phyloP scores from a whole-genome alignment of 768 basidiomycete species.

The Lactarius deliciosus region DNA sequence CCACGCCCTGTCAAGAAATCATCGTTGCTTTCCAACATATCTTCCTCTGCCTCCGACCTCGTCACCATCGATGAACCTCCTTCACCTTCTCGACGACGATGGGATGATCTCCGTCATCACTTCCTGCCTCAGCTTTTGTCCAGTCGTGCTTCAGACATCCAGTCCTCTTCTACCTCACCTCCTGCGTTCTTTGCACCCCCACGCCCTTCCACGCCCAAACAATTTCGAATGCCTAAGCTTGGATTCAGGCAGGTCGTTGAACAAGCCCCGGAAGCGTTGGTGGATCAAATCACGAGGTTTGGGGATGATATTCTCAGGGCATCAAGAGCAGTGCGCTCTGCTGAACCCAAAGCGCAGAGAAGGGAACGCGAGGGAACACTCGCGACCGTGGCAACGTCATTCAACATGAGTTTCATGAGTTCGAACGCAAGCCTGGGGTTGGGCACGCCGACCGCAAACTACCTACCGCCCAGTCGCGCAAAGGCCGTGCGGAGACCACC shows the following conservation, averaged over 20 bases:
- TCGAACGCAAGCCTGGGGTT: constrained; percentile 36
- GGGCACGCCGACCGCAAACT: constrained; percentile 29
- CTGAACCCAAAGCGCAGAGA: constrained; percentile 41
- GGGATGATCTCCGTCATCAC: constrained; percentile 56
- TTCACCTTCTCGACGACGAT: constrained; percentile 45
- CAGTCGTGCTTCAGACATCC: constrained; percentile 24
- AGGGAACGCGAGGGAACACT: constrained; percentile 34
- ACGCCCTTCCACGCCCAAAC: constrained; percentile 30
- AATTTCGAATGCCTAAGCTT: constrained; percentile 48
- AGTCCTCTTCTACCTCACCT: constrained; percentile 29
- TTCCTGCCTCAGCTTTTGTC: constrained; percentile 42
- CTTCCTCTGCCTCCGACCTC: constrained; percentile 18
- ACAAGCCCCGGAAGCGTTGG: constrained; percentile 50
- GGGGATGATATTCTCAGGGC: constrained; percentile 56
- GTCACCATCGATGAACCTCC: constrained; percentile 7
- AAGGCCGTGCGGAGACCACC: constrained; percentile 45
- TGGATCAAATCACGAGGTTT: constrained; percentile 51
- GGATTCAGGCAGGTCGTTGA: constrained; percentile 69
- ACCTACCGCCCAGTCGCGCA: constrained; percentile 7
- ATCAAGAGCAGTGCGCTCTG: constrained; percentile 52
- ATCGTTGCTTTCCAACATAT: constrained; percentile 25
- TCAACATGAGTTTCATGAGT: constrained; percentile 41
- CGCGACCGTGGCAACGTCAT: constrained; percentile 13
- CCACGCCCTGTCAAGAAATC: constrained; percentile 25
- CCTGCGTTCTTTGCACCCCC: constrained; percentile 11